A percentile compares a stretch with the other conserved stretches of the same genome.
phyloP scores from a whole-genome alignment of 2,329 filamentous ascomycete genomes.

The Chaetomium strumarium region DNA sequence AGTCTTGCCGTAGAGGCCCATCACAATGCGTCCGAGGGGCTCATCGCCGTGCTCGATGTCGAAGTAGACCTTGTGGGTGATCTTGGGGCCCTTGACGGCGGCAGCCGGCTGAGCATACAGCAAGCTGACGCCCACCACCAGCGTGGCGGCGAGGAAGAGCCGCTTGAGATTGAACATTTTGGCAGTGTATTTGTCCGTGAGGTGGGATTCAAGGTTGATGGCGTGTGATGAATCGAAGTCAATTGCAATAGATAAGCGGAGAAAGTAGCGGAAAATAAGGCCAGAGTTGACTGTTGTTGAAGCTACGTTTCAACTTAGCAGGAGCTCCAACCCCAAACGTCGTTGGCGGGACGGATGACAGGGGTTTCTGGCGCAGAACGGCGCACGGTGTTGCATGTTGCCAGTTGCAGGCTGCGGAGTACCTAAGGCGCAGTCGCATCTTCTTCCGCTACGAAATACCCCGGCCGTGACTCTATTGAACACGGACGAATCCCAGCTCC shows the following conservation, averaged over 20 bases:
- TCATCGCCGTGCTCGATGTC: slow-evolving; percentile 74
- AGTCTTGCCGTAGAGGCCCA: slow-evolving; percentile 83
- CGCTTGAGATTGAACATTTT: slow-evolving; percentile 69
- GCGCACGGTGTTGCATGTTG: neutral
- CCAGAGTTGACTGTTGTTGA: slow-evolving; percentile 17
- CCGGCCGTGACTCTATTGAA: slow-evolving; percentile 6
- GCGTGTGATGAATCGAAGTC: slow-evolving; percentile 1
- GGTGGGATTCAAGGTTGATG: neutral
- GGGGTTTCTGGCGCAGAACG: slow-evolving; percentile 2
- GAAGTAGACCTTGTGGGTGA: slow-evolving; percentile 93
- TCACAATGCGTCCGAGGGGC: slow-evolving; percentile 65
- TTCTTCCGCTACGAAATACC: neutral
- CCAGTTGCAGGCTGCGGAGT: neutral
- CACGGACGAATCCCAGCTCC: no score
- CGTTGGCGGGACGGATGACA: slow-evolving; percentile 1
- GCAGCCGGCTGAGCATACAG: slow-evolving; percentile 68
- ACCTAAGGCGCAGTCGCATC: neutral
- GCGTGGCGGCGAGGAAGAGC: slow-evolving; percentile 63
- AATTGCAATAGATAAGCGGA: slow-evolving; percentile 8
- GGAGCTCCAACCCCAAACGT: neutral
- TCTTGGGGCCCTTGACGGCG: slow-evolving; percentile 82
- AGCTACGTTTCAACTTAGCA: slow-evolving; percentile 27
- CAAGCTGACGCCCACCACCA: slow-evolving; percentile 70
- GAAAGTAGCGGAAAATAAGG: slow-evolving; percentile 11
- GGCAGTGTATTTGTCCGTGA: slow-evolving; percentile 31